These are phyloP conservation scores for Ajuga chamaepitys DNA, from an alignment of 257 asterid species.

Conservation along the genomic window DNA sequence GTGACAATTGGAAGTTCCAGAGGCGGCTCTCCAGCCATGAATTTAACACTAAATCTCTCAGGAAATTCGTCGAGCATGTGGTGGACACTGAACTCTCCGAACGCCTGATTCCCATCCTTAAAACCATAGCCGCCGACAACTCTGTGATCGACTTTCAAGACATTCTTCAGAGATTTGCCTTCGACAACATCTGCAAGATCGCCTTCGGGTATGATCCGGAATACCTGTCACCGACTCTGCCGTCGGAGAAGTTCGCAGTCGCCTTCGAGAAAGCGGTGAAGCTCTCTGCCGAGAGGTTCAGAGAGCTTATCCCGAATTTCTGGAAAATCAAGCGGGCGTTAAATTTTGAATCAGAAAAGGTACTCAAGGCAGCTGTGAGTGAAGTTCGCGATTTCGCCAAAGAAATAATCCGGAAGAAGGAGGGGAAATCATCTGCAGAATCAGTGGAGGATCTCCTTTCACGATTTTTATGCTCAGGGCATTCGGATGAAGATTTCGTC, in stretches of 20 bases:
- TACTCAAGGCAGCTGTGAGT: slow-evolving; percentile 4
- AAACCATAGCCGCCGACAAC: slow-evolving; percentile 7
- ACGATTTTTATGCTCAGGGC: too few relatives aligned
- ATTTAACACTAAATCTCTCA: slow-evolving; percentile 30
- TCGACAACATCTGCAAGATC: slow-evolving; percentile 28
- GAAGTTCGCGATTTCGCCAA: slow-evolving; percentile 23
- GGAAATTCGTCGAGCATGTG: slow-evolving; percentile 21
- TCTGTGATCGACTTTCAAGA: slow-evolving; percentile 15
- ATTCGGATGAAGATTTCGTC: too few relatives aligned
- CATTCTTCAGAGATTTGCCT: slow-evolving; percentile 27
- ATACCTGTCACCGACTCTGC: slow-evolving; percentile 20
- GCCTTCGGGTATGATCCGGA: slow-evolving; percentile 28
- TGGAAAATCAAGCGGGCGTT: slow-evolving; percentile 28
- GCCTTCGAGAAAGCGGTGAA: slow-evolving; percentile 26
- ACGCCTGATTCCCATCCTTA: slow-evolving; percentile 18
- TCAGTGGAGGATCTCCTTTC: too few relatives aligned
- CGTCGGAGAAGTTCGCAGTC: slow-evolving; percentile 13
- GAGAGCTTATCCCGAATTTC: background rate
- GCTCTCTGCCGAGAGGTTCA: slow-evolving; percentile 17
- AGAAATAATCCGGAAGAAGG: slow-evolving; percentile 16
- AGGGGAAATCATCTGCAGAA: slow-evolving; percentile 19
- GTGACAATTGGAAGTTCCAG: too few relatives aligned
- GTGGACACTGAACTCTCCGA: slow-evolving; percentile 23
- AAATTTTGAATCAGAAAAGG: slow-evolving; percentile 27
- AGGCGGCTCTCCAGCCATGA: too few relatives aligned